A percentile compares a stretch with the other conserved stretches of the same genome.
phyloP scores from a whole-genome alignment of 2,329 filamentous ascomycete species.

The Cryoendolithus antarcticus region DNA sequence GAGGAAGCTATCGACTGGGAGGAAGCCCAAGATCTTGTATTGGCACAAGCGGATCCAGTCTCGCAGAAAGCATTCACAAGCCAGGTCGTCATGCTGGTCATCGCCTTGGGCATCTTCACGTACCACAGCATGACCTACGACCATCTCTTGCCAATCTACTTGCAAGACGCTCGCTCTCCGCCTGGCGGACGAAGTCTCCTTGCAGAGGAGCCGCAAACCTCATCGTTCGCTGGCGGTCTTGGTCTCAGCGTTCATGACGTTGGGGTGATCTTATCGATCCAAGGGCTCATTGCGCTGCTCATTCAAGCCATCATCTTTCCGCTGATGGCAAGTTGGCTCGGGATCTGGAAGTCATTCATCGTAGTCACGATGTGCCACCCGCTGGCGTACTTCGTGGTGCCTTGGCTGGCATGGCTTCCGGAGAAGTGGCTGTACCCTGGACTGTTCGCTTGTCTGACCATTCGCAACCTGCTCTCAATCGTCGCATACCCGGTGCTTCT shows the following conservation, averaged over 20 bases:
- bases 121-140: conserved; percentile 96
- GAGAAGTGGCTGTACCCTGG: conserved; percentile 42
- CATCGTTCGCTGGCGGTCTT: conserved; percentile 45
- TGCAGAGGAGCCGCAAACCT: conserved; percentile 11
- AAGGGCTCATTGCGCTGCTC: conserved; percentile 58
- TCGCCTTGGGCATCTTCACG: conserved; percentile 81
- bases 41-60: conserved; percentile 35
- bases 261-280: conserved; percentile 55
- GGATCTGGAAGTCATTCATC: conserved; percentile 56
- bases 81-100: conserved; percentile 60
- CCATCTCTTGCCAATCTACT: conserved; percentile 81
- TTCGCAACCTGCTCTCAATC: conserved; percentile 58
- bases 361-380: conserved; percentile 55
- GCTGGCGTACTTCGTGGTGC: conserved; percentile 55
- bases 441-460: conserved; percentile 52
- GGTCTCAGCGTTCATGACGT: conserved; percentile 55
- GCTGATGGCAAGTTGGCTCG: conserved; percentile 48
- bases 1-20: conserved; percentile 42
- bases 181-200: conserved; percentile 25
- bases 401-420: conserved; percentile 52
- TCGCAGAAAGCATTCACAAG: conserved; percentile 42
- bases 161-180: conserved; percentile 58
- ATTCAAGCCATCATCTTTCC: conserved; percentile 64
- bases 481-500: conserved; percentile 56
- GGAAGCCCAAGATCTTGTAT: no score